Conservation (phyloP, 192 early-diverging fungal species). For the Podila horticola region DNA sequence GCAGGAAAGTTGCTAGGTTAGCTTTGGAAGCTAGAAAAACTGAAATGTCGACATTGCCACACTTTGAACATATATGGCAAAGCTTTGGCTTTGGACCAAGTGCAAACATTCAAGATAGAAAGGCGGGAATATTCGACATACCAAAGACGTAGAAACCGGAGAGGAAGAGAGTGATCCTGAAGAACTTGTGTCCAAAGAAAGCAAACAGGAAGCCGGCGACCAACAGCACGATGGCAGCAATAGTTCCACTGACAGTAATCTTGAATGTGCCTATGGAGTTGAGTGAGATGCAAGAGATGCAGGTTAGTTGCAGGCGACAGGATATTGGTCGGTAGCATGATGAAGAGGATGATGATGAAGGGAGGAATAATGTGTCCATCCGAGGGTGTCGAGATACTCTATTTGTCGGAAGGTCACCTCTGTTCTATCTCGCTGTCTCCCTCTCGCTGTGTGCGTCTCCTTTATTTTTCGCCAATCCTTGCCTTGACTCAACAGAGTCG, state of each 20-base stretch:
- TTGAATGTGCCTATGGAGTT: neutral
- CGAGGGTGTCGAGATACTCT: too few species aligned
- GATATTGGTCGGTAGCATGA: too few species aligned
- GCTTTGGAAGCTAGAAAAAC: neutral
- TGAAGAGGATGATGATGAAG: too few species aligned
- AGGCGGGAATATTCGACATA: slow-evolving; percentile 17
- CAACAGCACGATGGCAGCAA: slow-evolving; percentile 72
- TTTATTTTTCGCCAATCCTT: neutral
- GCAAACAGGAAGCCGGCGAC: slow-evolving; percentile 71
- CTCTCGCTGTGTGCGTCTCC: neutral
- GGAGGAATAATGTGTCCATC: too few species aligned
- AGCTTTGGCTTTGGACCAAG: neutral
- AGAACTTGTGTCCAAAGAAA: slow-evolving; percentile 74
- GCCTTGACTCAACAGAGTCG: too few species aligned
- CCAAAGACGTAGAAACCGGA: slow-evolving; percentile 78
- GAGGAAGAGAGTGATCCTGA: slow-evolving; percentile 78
- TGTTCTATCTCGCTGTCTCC: too few species aligned
- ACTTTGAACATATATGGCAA: neutral
- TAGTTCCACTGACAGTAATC: slow-evolving; percentile 38
- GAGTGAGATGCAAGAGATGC: neutral
- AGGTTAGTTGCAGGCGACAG: neutral
- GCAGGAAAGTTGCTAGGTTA: neutral
- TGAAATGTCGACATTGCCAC: neutral
- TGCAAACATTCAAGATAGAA: neutral
- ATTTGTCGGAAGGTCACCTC: too few species aligned